These are phyloP conservation scores for Candida vaughaniae DNA, from an alignment of 805 yeast species.

Conservation along the genomic window DNA sequence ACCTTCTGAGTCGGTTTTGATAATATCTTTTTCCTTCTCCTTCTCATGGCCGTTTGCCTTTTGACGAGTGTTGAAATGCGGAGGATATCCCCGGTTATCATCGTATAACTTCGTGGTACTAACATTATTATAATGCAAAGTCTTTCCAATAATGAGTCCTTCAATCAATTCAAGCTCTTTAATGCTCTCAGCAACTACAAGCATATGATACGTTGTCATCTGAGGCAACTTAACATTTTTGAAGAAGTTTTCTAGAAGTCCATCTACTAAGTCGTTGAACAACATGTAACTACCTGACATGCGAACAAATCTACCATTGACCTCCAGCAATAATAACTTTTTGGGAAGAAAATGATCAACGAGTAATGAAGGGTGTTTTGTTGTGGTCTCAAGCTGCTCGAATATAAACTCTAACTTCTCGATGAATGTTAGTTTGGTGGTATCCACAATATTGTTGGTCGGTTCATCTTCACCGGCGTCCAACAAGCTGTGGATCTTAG, in stretches of 20 bases:
- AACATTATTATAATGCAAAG: conserved; percentile 61
- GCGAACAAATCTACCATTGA: conserved; percentile 51
- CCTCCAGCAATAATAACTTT: conserved; percentile 62
- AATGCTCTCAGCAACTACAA: conserved; percentile 57
- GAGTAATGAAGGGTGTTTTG: conserved; percentile 66
- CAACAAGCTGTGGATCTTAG: conserved; percentile 39
- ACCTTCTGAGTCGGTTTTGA: conserved; percentile 7
- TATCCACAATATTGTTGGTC: conserved; percentile 3
- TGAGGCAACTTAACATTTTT: conserved; percentile 17
- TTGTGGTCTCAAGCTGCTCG: conserved; percentile 48
- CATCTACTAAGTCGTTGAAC: conserved; percentile 49
- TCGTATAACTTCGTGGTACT: conserved; percentile 62
- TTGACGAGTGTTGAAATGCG: conserved; percentile 5
- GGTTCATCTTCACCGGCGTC: conserved; percentile 9
- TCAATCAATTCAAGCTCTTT: conserved; percentile 79
- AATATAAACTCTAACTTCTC: conserved; percentile 43
- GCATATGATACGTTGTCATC: conserved; percentile 17
- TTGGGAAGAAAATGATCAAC: conserved; percentile 80
- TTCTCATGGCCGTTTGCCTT: conserved; percentile 3
- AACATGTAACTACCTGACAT: conserved; percentile 61
- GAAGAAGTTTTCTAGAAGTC: conserved; percentile 17
- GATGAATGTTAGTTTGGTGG: conserved; percentile 6
- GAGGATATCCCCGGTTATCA: conserved; percentile 18
- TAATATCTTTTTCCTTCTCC: conserved; percentile 11
- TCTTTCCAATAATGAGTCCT: conserved; percentile 72